phyloP scores from a whole-genome alignment of 192 early-diverging fungal species.

The Pilobolus umbonatus region DNA sequence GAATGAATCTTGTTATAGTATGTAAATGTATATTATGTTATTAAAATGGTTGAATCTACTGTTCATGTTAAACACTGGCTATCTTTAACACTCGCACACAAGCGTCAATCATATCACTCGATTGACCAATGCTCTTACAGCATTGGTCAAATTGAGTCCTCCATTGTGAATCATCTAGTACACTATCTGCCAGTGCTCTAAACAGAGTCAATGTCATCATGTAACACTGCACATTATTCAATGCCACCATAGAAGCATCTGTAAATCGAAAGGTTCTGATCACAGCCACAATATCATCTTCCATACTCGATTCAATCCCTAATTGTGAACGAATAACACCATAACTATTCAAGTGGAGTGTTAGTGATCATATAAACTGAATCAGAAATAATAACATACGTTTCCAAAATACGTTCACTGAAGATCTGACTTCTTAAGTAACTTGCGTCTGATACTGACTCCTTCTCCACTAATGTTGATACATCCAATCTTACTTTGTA shows the following conservation, averaged over 20 bases:
- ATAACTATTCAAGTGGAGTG: constrained; percentile 11
- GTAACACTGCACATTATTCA: constrained; percentile 31
- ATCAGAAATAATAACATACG: constrained; percentile 16
- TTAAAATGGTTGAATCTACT: constrained; percentile 2
- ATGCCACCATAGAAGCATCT: constrained; percentile 26
- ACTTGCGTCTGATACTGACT: constrained; percentile 5
- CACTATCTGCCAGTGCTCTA: constrained; percentile 17
- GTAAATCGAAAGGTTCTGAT: constrained; percentile 34
- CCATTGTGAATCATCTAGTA: constrained; percentile 8
- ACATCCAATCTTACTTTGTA: background rate
- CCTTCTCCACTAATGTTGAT: background rate
- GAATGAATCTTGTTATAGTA: background rate
- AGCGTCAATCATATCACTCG: constrained; percentile 36
- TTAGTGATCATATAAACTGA: background rate
- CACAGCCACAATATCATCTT: constrained; percentile 32
- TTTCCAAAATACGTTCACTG: constrained; percentile 36
- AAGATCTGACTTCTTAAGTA: constrained; percentile 35
- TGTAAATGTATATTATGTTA: constrained; percentile 8
- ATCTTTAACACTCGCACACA: constrained; percentile 35
- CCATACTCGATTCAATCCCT: constrained; percentile 16
- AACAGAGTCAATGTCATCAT: constrained; percentile 35
- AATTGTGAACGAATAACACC: constrained; percentile 29
- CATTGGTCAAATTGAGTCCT: constrained; percentile 25
- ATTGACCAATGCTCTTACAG: constrained; percentile 29
- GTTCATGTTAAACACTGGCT: constrained; percentile 22